Evolutionary conservation across 805 yeast species (phyloP).

Genomic region (Sugiyamaella valdiviana): DNA sequence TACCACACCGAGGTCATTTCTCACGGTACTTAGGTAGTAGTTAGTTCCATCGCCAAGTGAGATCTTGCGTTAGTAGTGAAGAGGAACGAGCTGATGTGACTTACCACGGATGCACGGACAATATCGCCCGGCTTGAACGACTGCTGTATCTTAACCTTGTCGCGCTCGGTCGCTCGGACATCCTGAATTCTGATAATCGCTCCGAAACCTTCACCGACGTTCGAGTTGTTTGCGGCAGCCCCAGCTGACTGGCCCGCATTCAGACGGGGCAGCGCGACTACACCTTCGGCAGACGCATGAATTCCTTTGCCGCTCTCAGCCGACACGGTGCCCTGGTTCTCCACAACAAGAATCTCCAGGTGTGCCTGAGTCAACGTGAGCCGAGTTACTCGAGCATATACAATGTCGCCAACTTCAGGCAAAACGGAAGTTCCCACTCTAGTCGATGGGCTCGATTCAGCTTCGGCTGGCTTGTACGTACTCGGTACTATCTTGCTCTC

Average conservation of each 20-base stretch:
- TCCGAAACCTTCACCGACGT: conserved; percentile 81
- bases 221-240: conserved; percentile 33
- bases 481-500: conserved; percentile 21
- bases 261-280: conserved; percentile 11
- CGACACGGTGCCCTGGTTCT: conserved; percentile 49
- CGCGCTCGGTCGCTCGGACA: conserved; percentile 85
- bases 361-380: conserved; percentile 63
- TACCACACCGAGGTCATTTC: conserved; percentile 88
- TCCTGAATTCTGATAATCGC: conserved; percentile 85
- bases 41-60: conserved; percentile 92
- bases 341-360: conserved; percentile 70
- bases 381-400: conserved; percentile 66
- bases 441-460: conserved; percentile 2
- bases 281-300: conserved; percentile 37
- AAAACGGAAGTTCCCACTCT: conserved; percentile 29
- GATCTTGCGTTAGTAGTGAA: conserved; percentile 21
- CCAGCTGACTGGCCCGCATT: conserved; percentile 12
- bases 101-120: conserved; percentile 63
- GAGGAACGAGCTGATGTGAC: neutral
- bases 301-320: conserved; percentile 64
- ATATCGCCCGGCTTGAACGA: conserved; percentile 90
- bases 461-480: neutral
- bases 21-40: conserved; percentile 82
- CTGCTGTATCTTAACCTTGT: conserved; percentile 69
- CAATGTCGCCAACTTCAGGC: conserved; percentile 81